Evolutionary conservation across 805 yeast genomes (phyloP).

Genomic region (Kurtzmaniella fragi): DNA sequence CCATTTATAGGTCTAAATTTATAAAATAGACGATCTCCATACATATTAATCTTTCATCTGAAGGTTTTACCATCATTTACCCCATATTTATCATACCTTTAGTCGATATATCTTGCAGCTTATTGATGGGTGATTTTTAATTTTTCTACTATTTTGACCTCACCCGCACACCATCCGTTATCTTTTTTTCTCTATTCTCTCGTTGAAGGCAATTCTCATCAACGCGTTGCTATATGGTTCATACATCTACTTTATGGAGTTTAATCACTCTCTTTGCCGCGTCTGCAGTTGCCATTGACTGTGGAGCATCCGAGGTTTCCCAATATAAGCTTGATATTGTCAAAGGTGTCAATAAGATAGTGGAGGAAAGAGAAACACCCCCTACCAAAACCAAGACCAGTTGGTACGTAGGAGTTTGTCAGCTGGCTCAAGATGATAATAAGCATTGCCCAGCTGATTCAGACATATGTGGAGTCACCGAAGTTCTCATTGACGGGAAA

Average conservation of each 20-base stretch:
- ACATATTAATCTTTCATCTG: too few species aligned
- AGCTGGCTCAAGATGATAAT: conserved; percentile 34
- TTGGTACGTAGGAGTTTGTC: conserved; percentile 75
- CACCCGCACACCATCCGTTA: background rate
- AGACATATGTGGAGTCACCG: conserved; percentile 73
- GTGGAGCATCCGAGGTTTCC: conserved; percentile 29
- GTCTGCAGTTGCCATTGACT: conserved; percentile 22
- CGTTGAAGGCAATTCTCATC: too few species aligned
- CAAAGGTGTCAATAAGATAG: conserved; percentile 44
- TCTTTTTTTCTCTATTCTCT: background rate
- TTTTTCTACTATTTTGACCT: background rate
- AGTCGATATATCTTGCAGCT: too few species aligned
- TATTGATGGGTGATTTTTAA: too few species aligned
- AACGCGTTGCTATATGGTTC: too few species aligned
- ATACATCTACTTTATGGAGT: background rate
- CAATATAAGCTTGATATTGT: conserved; percentile 42
- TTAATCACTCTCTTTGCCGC: background rate
- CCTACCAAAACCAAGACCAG: conserved; percentile 61
- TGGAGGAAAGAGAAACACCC: conserved; percentile 56
- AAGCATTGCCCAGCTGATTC: conserved; percentile 65
- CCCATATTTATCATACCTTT: too few species aligned
- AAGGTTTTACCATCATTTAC: too few species aligned
- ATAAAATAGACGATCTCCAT: too few species aligned
- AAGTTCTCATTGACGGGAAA: conserved; percentile 45
- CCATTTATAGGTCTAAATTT: too few species aligned